Base-by-base conservation (phyloP, 768 basidiomycete genomes). In the Podaxis sp. region DNA sequence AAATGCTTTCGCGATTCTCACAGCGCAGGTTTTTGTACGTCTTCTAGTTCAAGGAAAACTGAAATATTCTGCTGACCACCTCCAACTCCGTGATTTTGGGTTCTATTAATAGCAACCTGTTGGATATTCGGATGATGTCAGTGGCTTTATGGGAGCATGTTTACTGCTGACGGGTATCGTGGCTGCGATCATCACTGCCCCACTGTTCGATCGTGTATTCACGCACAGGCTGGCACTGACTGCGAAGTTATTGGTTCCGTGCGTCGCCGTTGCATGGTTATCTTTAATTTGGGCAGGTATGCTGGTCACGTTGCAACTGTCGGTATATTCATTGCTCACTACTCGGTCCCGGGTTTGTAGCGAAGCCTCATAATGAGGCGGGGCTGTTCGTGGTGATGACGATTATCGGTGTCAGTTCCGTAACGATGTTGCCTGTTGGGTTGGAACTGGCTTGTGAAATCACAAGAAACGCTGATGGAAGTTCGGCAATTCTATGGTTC, bases 141-240 rank as follows among this genome's bases (percentile, higher is more conserved):
- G 86, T 36, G 91, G 91, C 5, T 76, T 91, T 38, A 74, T 93
- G 74, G 88, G 90, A 38, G 83, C 83, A 9, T 79, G 79, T 36
- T 71, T 92, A 37, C 79, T 92, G 13, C 72, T 92, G 37, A 77
- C 87, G 0, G 92, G 93, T 21, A 82, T 94, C 61, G 71, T 90
- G 1, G 81, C 85, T 9, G 87, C 92, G 0, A 74, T 86, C 32
- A 66, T 86, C 52, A 82, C 87, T 0, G 84, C 91, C 0, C 93
- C 92, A 0, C 71, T 93, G 3, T 88, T 92, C 67, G 92, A 93
- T 67, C 85, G 91, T 18, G 83, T 92, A n/a, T 83, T 94, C 62
- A 93, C 89, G 9, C 81, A 87, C 64, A 84, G 84, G 62, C 77
- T 92, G 40, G 89, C 84, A 0, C 63, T 83, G 10, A 82, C 86